phyloP scores from a whole-genome alignment of 768 basidiomycete genomes.

The Gyrodon lividus region DNA sequence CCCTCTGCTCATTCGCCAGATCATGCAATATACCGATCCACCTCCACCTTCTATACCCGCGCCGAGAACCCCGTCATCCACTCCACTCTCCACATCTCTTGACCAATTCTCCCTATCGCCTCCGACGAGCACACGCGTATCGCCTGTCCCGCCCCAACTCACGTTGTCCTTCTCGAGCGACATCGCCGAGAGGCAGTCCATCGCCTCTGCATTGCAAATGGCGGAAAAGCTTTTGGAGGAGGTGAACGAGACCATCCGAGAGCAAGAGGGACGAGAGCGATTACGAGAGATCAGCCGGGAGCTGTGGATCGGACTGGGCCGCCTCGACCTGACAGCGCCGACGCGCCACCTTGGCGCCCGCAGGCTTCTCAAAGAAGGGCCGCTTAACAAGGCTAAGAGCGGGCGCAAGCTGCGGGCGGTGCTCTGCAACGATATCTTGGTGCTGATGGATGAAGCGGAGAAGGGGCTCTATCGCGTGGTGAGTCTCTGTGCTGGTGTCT shows the following conservation, averaged over 20 bases:
- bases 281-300: slow-evolving; percentile 71
- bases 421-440: slow-evolving; percentile 87
- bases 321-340: slow-evolving; percentile 86
- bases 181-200: slow-evolving; percentile 51
- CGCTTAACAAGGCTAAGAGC: slow-evolving; percentile 79
- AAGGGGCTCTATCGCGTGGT: slow-evolving; percentile 84
- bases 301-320: slow-evolving; percentile 86
- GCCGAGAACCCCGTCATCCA: background rate
- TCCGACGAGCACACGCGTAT: background rate
- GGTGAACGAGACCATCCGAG: slow-evolving; percentile 88
- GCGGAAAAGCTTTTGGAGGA: slow-evolving; percentile 72
- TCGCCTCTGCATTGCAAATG: slow-evolving; percentile 54
- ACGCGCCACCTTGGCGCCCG: slow-evolving; percentile 85
- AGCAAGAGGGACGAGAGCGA: slow-evolving; percentile 79
- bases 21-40: slow-evolving; percentile 73
- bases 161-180: slow-evolving; percentile 12
- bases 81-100: background rate
- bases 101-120: background rate
- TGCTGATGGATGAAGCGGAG: slow-evolving; percentile 73
- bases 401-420: slow-evolving; percentile 73
- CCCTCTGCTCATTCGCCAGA: slow-evolving; percentile 85
- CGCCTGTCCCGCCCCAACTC: background rate
- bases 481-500: slow-evolving; percentile 22
- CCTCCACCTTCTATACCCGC: slow-evolving; percentile 29
- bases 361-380: slow-evolving; percentile 75